Percentiles rank a stretch among this genome's conserved stretches.
phyloP scores from a whole-genome alignment of 441 rosid species.

The Theobroma grandiflorum region DNA sequence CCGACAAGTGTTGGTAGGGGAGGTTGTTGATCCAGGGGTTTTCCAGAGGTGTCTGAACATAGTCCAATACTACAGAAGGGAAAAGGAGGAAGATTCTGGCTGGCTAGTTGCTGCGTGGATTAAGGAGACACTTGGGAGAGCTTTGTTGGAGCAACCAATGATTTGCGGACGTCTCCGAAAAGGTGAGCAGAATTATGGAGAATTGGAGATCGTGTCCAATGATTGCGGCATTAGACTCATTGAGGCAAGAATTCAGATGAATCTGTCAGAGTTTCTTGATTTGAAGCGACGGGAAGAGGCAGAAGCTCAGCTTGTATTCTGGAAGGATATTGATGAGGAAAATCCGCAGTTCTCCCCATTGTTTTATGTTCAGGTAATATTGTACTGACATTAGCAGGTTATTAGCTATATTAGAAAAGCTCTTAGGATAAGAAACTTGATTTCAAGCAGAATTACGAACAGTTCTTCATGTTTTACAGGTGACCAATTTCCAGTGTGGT shows the following conservation, averaged over 20 bases:
- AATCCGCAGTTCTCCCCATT: conserved; percentile 76
- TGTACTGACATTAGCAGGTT: background rate
- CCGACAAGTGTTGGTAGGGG: conserved; percentile 41
- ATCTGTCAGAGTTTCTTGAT: conserved; percentile 57
- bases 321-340: conserved; percentile 74
- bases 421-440: background rate
- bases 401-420: too few species aligned
- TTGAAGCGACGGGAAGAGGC: conserved; percentile 44
- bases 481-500: conserved; percentile 79
- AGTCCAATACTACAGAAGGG: conserved; percentile 53
- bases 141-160: conserved; percentile 59
- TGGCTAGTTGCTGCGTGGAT: conserved; percentile 71
- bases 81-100: conserved; percentile 54
- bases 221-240: conserved; percentile 71
- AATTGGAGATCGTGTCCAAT: conserved; percentile 71
- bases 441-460: background rate
- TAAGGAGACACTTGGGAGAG: conserved; percentile 68
- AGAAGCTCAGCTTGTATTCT: conserved; percentile 63
- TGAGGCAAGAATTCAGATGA: conserved; percentile 55
- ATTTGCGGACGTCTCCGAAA: conserved; percentile 61
- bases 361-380: conserved; percentile 65
- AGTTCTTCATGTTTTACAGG: conserved; percentile 43
- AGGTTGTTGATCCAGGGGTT: conserved; percentile 43
- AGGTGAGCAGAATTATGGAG: conserved; percentile 39
- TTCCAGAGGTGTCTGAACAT: conserved; percentile 56